Percentiles rank a stretch among this genome's conserved stretches.
phyloP scores from a whole-genome alignment of 208 protist genomes.

The Leptomonas seymouri region DNA sequence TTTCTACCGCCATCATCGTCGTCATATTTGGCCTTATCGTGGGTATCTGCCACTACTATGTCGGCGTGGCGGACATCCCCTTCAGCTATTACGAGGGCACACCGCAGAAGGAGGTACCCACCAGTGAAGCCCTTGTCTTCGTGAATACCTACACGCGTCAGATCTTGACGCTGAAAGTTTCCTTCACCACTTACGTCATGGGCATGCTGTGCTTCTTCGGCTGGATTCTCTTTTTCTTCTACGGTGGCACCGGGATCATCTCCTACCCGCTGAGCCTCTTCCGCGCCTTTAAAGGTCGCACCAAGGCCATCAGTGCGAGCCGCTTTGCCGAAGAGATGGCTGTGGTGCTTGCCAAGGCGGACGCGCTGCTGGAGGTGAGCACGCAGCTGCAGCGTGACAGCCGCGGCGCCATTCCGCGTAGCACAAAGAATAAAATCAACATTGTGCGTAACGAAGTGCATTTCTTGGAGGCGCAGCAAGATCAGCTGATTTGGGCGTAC shows the following conservation, averaged over 20 bases:
- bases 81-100: conserved; percentile 42
- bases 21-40: conserved; percentile 60
- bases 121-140: conserved; percentile 4
- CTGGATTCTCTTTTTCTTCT: conserved; percentile 93
- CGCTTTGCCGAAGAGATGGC: conserved; percentile 75
- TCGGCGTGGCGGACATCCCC: conserved; percentile 50
- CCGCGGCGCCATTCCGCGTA: conserved; percentile 34
- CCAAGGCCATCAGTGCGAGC: conserved; percentile 54
- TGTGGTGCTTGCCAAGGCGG: conserved; percentile 81
- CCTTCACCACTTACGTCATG: conserved; percentile 81
- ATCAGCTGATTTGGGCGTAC: conserved; percentile 75
- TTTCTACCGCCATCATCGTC: conserved; percentile 73
- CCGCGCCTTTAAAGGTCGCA: conserved; percentile 48
- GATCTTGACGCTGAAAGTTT: conserved; percentile 47
- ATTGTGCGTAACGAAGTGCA: conserved; percentile 85
- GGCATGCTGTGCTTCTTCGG: conserved; percentile 83
- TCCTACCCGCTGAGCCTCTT: conserved; percentile 83
- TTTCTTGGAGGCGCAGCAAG: conserved; percentile 85
- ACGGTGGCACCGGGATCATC: conserved; percentile 92
- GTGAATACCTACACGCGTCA: conserved; percentile 28
- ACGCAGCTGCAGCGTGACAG: conserved; percentile 51
- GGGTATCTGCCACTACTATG: conserved; percentile 53
- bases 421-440: conserved; percentile 69
- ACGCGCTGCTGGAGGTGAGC: conserved; percentile 70
- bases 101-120: conserved; percentile 35